Evolutionary conservation across 73 alveolate genomes (phyloP).

Genomic region (Paramecium pentaurelia): DNA sequence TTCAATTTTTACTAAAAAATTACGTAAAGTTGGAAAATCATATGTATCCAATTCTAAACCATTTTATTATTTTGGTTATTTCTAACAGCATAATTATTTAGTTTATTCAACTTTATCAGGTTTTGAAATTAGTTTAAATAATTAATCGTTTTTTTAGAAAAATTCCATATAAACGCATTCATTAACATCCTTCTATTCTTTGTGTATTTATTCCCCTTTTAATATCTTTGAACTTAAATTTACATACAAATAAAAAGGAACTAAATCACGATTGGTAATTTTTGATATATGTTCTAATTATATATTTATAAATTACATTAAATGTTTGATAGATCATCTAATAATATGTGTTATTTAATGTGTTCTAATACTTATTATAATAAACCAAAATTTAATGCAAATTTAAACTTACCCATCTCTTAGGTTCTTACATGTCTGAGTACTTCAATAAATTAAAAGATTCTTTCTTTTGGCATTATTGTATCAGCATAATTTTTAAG

Average conservation of each 20-base stretch:
- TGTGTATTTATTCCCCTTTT: neutral
- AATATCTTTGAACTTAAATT: neutral
- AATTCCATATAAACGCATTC: constrained; percentile 4
- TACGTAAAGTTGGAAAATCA: neutral
- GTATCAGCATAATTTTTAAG: constrained; percentile 8
- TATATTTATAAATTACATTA: neutral
- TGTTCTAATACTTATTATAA: neutral
- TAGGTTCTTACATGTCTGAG: constrained; percentile 42
- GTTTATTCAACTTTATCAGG: neutral
- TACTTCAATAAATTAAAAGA: constrained; percentile 49
- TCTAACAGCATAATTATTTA: neutral
- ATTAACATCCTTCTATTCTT: constrained; percentile 4
- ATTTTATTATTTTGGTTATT: neutral
- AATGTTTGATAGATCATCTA: neutral
- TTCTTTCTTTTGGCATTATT: constrained; percentile 47
- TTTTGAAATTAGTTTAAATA: neutral
- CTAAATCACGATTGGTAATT: constrained; percentile 11
- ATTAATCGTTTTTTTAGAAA: neutral
- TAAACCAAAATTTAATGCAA: constrained; percentile 44
- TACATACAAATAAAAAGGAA: constrained; percentile 45
- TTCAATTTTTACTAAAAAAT: neutral
- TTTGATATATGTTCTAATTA: neutral
- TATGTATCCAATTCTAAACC: neutral
- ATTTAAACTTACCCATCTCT: constrained; percentile 52
- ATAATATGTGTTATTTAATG: neutral